Percentiles rank a stretch among this genome's conserved stretches.
Evolutionary conservation across 2,329 filamentous ascomycete genomes (phyloP).

Genomic region (Juglanconis oblonga): DNA sequence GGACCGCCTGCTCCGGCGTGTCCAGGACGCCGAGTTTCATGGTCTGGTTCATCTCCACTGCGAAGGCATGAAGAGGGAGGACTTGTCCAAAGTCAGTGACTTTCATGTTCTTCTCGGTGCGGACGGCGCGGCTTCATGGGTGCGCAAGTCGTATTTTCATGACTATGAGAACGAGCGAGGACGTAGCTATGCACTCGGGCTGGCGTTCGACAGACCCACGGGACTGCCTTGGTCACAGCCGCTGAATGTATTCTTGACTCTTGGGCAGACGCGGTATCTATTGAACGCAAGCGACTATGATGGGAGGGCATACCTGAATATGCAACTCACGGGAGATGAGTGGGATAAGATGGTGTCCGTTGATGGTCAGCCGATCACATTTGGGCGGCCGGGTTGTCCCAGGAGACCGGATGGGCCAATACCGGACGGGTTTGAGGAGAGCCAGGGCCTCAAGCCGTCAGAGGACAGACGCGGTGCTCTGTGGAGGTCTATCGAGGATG

Average conservation of each 20-base stretch:
- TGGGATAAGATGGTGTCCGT: constrained; percentile 32
- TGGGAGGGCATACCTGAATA: constrained; percentile 33
- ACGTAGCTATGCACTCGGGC: constrained; percentile 31
- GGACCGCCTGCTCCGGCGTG: constrained; percentile 32
- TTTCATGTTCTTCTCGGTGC: constrained; percentile 35
- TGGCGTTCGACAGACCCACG: constrained; percentile 31
- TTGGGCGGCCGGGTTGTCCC: constrained; percentile 31
- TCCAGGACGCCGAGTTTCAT: constrained; percentile 30
- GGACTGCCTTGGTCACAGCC: constrained; percentile 34
- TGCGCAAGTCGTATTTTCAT: constrained; percentile 31
- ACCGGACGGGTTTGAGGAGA: constrained; percentile 28
- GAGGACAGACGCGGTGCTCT: constrained; percentile 27
- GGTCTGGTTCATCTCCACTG: constrained; percentile 32
- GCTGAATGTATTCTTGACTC: constrained; percentile 34
- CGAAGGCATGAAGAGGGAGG: constrained; percentile 28
- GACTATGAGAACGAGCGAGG: constrained; percentile 33
- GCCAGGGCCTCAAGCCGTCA: constrained; percentile 32
- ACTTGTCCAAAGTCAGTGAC: constrained; percentile 30
- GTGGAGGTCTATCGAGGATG: constrained; percentile 33
- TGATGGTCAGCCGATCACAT: constrained; percentile 31
- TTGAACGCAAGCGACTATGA: constrained; percentile 34
- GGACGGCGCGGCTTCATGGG: constrained; percentile 35
- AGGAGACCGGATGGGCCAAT: constrained; percentile 25
- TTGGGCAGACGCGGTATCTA: constrained; percentile 34
- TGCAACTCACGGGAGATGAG: constrained; percentile 35